Evolutionary conservation across 1,284 basidiomycete genomes (phyloP).

Genomic region (Cryptococcus sp.): DNA sequence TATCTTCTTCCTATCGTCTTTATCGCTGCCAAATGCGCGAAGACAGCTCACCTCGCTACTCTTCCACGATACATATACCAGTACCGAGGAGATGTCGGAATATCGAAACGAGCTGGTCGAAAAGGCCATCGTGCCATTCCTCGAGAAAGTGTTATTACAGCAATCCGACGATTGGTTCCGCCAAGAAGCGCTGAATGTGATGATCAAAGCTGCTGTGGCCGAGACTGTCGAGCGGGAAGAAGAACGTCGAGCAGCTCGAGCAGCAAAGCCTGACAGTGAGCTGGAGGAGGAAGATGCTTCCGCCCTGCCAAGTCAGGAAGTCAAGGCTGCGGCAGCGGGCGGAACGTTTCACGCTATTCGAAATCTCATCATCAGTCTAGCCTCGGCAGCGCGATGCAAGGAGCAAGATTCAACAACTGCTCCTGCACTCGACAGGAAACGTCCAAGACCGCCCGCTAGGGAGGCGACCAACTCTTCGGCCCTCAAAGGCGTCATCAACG

Average conservation of each 20-base stretch:
- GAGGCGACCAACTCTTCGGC: slow-evolving; percentile 18
- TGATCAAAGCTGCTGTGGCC: slow-evolving; percentile 50
- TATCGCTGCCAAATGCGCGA: slow-evolving; percentile 34
- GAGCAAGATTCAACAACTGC: slow-evolving; percentile 14
- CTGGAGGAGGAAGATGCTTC: slow-evolving; percentile 41
- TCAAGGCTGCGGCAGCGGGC: slow-evolving; percentile 31
- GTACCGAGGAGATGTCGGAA: slow-evolving; percentile 51
- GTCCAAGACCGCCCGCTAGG: background rate
- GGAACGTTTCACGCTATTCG: slow-evolving; percentile 50
- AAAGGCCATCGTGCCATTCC: slow-evolving; percentile 52
- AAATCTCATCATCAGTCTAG: slow-evolving; percentile 43
- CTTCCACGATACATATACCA: slow-evolving; percentile 52
- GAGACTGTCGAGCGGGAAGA: slow-evolving; percentile 53
- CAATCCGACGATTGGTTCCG: slow-evolving; percentile 50
- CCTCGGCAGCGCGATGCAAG: slow-evolving; percentile 40
- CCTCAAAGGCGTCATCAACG: slow-evolving; percentile 39
- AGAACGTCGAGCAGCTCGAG: slow-evolving; percentile 32
- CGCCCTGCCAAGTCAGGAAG: slow-evolving; percentile 28
- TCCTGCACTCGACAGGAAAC: background rate
- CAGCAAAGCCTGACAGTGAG: slow-evolving; percentile 21
- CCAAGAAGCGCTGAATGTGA: slow-evolving; percentile 42
- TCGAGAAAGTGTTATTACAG: slow-evolving; percentile 49
- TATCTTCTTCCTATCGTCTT: slow-evolving; percentile 47
- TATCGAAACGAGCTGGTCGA: slow-evolving; percentile 50
- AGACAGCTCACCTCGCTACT: slow-evolving; percentile 47